A percentile compares a stretch with the other conserved stretches of the same genome.
Evolutionary conservation across 2,329 filamentous ascomycete species (phyloP).

Genomic region (Scleromitrula shiraiana): DNA sequence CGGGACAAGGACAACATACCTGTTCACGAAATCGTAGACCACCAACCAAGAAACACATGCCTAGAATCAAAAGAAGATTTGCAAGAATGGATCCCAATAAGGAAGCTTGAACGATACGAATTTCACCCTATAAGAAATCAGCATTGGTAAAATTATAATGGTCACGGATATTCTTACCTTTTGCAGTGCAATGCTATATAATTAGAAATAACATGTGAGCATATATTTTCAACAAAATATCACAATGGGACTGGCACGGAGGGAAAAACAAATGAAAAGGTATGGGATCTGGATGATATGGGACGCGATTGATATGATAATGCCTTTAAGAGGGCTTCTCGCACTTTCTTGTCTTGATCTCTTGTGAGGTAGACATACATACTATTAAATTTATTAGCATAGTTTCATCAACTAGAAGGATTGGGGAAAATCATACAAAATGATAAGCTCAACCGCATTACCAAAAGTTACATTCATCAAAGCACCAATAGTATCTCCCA

Average conservation of each 20-base stretch:
- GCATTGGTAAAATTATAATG: background rate
- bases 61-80: conserved; percentile 80
- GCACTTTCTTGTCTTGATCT: conserved; percentile 39
- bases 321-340: conserved; percentile 35
- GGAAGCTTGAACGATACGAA: conserved; percentile 86
- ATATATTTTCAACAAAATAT: conserved; percentile 23
- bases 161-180: conserved; percentile 41
- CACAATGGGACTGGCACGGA: conserved; percentile 18
- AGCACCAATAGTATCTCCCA: conserved; percentile 66
- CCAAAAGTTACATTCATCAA: conserved; percentile 72
- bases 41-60: conserved; percentile 85
- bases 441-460: conserved; percentile 73
- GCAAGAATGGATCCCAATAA: conserved; percentile 83
- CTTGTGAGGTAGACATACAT: conserved; percentile 44
- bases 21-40: conserved; percentile 84
- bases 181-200: conserved; percentile 61
- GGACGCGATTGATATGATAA: conserved; percentile 40
- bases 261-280: conserved; percentile 11
- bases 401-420: background rate
- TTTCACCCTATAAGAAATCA: conserved; percentile 53
- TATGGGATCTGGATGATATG: conserved; percentile 28
- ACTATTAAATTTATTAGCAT: conserved; percentile 31
- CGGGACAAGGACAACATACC: conserved; percentile 36
- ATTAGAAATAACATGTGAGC: conserved; percentile 30
- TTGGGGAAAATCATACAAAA: conserved; percentile 46